phyloP scores from a whole-genome alignment of 2,329 filamentous ascomycete genomes.

The Trichophyton rubrum region DNA sequence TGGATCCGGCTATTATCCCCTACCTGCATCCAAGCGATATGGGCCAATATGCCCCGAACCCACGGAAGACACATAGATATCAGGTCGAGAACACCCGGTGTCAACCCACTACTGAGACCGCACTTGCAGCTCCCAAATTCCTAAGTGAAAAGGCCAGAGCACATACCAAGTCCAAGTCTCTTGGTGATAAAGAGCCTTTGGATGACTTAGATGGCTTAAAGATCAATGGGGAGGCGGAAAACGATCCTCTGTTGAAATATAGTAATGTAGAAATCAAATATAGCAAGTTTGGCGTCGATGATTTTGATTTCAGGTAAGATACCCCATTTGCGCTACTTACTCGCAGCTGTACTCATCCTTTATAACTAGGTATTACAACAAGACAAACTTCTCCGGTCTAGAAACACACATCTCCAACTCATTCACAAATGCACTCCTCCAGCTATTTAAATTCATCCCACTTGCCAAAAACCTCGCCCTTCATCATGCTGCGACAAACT shows the following conservation, averaged over 20 bases:
- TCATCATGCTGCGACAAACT: constrained; percentile 75
- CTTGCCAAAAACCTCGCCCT: constrained; percentile 76
- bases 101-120: constrained; percentile 46
- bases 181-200: constrained; percentile 35
- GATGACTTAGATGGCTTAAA: constrained; percentile 52
- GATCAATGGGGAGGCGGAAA: constrained; percentile 58
- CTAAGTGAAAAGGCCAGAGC: constrained; percentile 84
- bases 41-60: constrained; percentile 66
- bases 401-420: constrained; percentile 96
- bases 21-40: constrained; percentile 58
- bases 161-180: constrained; percentile 29
- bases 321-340: not conserved
- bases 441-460: constrained; percentile 84
- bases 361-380: constrained; percentile 69
- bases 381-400: constrained; percentile 76
- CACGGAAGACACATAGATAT: constrained; percentile 60
- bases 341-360: constrained; percentile 13
- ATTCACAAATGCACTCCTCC: constrained; percentile 83
- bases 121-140: constrained; percentile 71
- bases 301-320: constrained; percentile 93
- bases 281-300: constrained; percentile 97
- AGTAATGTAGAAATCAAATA: constrained; percentile 96
- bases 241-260: constrained; percentile 79
- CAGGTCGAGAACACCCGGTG: constrained; percentile 68
- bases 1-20: constrained; percentile 58